Conservation (phyloP, 139 green algal species). For the Zygnema cylindricum region DNA sequence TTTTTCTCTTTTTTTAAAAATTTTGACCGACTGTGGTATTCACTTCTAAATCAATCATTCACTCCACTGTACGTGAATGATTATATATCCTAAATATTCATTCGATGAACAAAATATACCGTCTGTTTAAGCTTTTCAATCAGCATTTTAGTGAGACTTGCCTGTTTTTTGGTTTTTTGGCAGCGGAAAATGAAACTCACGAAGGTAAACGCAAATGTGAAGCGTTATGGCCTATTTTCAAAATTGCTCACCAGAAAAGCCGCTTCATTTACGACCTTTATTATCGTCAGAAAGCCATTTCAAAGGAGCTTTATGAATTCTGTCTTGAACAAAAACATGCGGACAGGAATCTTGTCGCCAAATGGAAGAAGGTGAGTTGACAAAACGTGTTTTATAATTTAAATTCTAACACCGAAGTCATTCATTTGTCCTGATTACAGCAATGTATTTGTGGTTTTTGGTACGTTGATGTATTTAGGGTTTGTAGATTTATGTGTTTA, state of each 20-base stretch:
- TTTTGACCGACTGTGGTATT: too few species aligned
- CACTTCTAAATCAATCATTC: too few species aligned
- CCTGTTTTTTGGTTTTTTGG: too few species aligned
- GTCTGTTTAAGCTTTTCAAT: too few species aligned
- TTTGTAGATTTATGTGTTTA: not conserved
- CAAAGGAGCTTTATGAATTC: slow-evolving; percentile 62
- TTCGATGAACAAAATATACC: too few species aligned
- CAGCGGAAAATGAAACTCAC: slow-evolving; percentile 63
- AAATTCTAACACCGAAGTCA: not conserved
- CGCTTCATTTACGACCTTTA: slow-evolving; percentile 63
- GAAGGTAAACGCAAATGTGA: slow-evolving; percentile 65
- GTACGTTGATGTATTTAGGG: not conserved
- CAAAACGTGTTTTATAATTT: not conserved
- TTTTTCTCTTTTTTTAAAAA: too few species aligned
- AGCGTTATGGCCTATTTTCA: slow-evolving; percentile 64
- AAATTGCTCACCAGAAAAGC: slow-evolving; percentile 62
- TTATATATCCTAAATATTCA: too few species aligned
- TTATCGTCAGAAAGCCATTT: slow-evolving; percentile 61
- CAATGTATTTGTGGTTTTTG: not conserved
- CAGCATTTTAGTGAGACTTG: too few species aligned
- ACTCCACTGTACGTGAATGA: too few species aligned
- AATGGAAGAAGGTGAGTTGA: slow-evolving; percentile 62
- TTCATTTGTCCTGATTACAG: not conserved
- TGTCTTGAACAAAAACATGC: slow-evolving; percentile 58
- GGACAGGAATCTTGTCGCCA: slow-evolving; percentile 51